A percentile compares a stretch with the other conserved stretches of the same genome.
phyloP scores from a whole-genome alignment of 371 early-diverging fungal genomes.

The Syncephalis plumigaleata region DNA sequence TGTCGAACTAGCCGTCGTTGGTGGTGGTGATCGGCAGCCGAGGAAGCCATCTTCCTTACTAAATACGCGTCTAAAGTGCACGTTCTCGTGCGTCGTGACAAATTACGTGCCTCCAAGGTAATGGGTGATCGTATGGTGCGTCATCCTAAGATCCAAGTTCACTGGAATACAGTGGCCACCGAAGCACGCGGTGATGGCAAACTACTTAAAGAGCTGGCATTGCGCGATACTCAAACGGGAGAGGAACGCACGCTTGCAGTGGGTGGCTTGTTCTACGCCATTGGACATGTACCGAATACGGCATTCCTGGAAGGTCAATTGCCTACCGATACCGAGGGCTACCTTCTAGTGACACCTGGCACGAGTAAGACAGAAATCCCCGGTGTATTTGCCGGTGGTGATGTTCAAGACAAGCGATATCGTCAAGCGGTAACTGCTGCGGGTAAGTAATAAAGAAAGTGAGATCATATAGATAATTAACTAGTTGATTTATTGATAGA shows the following conservation, averaged over 20 bases:
- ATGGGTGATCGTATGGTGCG: conserved; percentile 76
- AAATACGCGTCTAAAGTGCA: conserved; percentile 85
- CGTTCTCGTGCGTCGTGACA: conserved; percentile 89
- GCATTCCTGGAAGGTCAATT: conserved; percentile 53
- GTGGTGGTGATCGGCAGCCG: conserved; percentile 99
- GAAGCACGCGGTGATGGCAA: conserved; percentile 73
- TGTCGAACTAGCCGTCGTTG: conserved; percentile 86
- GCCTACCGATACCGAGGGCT: conserved; percentile 71
- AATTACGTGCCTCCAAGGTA: conserved; percentile 91
- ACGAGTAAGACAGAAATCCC: conserved; percentile 65
- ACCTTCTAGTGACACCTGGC: conserved; percentile 71
- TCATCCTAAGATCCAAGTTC: conserved; percentile 81
- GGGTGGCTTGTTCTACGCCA: conserved; percentile 96
- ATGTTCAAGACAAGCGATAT: conserved; percentile 94
- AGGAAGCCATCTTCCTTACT: conserved; percentile 93
- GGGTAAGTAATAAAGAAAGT: conserved; percentile 14
- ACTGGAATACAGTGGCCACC: conserved; percentile 76
- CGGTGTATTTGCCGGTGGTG: conserved; percentile 97
- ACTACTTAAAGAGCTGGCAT: conserved; percentile 50
- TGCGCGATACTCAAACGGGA: conserved; percentile 47
- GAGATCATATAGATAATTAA: background rate
- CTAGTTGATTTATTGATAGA: conserved; percentile 19
- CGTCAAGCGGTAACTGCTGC: conserved; percentile 62
- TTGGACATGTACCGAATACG: conserved; percentile 95
- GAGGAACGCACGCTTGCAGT: conserved; percentile 48